Base-by-base conservation (phyloP, 345 rosid species). In the Turritis glabra region DNA sequence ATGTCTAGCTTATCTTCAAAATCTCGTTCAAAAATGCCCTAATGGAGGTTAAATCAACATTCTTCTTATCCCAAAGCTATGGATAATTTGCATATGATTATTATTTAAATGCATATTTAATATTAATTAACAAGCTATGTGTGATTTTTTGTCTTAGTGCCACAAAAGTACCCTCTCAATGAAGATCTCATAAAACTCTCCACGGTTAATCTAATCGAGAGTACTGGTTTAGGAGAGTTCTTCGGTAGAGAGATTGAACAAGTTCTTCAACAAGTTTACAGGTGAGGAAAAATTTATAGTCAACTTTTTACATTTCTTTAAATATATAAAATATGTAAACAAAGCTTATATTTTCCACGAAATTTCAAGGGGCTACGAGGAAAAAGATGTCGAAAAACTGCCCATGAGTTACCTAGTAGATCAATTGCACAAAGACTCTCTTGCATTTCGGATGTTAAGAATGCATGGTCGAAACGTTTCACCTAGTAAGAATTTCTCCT, bases 371-470 rank as follows among this genome's bases (percentile, higher is more conserved):
- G 77, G 61, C 64, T 79, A 76, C 61, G 44, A 32, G 50, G 74
- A 68, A 29, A 15, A 58, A 38, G 78, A 77, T 30, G 9, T 35
- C 1, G 3, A 59, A 2, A 33, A 14, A 30, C 63, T 61, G 9
- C 33, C 69, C 10, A 66, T 23, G 12, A 51, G 27, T 51, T 69
- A 51, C 15, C 15, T 67, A 15, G 66, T 72, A 18, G 47, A 61
- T 25, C 43, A 82, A 29, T 77, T 90, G 35, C 81, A 82, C 74
- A 85, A 81, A 66, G 88, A 84, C 52, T 80, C 90, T 18, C 63
- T 88, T 38, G 89, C 86, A 44, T 90, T 90, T 77, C 79, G 81
- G 60, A 79, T 88, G 19, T 79, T 86, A 12, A 81, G 92, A 22
- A 74, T 77, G 84, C 76, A 78, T 67, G 96, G 96, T 22, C 76